phyloP scores from a whole-genome alignment of 2,329 filamentous ascomycete species.

The Rasamsonia emersonii region DNA sequence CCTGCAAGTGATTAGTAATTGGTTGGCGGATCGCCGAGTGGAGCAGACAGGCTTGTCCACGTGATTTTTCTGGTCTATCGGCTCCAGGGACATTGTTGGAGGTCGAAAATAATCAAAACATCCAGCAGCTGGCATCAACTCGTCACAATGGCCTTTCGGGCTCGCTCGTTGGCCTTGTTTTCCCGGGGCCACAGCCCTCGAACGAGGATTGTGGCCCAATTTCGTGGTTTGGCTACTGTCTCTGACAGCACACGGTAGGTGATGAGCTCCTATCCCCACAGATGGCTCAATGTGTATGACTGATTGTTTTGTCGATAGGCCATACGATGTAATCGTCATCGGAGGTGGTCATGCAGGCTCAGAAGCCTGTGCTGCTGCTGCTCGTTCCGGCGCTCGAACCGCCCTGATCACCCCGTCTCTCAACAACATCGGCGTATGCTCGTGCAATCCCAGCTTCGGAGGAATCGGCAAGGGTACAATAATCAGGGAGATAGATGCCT shows the following conservation, averaged over 20 bases:
- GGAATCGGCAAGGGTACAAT: slow-evolving; percentile 99
- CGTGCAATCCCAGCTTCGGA: slow-evolving; percentile 93
- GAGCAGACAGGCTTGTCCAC: too few relatives aligned
- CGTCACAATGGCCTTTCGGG: slow-evolving; percentile 27
- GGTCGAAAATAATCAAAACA: neutral
- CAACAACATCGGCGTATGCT: slow-evolving; percentile 87
- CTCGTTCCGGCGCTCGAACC: slow-evolving; percentile 78
- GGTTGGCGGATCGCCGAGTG: too few relatives aligned
- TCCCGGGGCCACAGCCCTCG: slow-evolving; percentile 19
- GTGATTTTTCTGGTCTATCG: too few relatives aligned
- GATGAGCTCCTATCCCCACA: slow-evolving; percentile 1
- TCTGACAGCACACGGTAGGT: slow-evolving; percentile 28
- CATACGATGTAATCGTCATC: slow-evolving; percentile 89
- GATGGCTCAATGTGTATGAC: neutral
- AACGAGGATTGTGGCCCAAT: slow-evolving; percentile 11
- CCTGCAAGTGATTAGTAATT: too few relatives aligned
- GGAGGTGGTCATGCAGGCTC: slow-evolving; percentile 93
- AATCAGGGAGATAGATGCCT: slow-evolving; percentile 85
- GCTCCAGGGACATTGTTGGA: too few relatives aligned
- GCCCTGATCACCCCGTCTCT: slow-evolving; percentile 81
- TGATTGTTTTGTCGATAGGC: slow-evolving; percentile 34
- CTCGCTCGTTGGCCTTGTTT: slow-evolving; percentile 19
- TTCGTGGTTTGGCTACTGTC: slow-evolving; percentile 32
- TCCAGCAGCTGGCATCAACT: too few relatives aligned
- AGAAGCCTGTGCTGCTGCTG: slow-evolving; percentile 86